A percentile compares a stretch with the other conserved stretches of the same genome.
phyloP scores from a whole-genome alignment of 164 flowering plant species.

The Protea cynaroides region DNA sequence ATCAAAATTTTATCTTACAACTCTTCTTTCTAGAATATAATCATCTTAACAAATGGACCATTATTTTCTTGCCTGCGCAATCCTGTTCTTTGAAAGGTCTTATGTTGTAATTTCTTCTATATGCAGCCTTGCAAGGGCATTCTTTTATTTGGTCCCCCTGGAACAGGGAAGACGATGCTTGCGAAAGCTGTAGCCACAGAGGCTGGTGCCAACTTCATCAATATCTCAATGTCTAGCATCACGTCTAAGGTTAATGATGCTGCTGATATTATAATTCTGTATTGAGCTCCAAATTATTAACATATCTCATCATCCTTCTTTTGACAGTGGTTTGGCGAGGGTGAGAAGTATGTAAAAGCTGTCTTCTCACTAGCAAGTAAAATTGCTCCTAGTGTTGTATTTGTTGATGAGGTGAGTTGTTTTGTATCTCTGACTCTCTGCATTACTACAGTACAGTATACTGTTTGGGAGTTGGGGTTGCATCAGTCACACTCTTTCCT shows the following conservation, averaged over 20 bases:
- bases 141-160: constrained; percentile 93
- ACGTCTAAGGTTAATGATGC: constrained; percentile 65
- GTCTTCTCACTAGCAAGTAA: constrained; percentile 94
- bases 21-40: too few relatives aligned
- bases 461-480: not conserved
- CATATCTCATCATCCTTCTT: not conserved
- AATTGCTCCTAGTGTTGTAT: constrained; percentile 88
- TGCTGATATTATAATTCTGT: not conserved
- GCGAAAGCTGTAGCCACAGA: constrained; percentile 98
- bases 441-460: too few relatives aligned
- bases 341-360: constrained; percentile 94
- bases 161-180: constrained; percentile 97
- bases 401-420: constrained; percentile 85
- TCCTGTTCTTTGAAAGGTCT: too few relatives aligned
- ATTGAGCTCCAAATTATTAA: not conserved
- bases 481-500: not conserved
- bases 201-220: constrained; percentile 97
- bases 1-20: too few relatives aligned
- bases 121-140: constrained; percentile 96
- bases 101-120: constrained; percentile 1
- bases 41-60: too few relatives aligned
- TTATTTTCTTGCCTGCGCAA: too few relatives aligned
- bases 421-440: not conserved
- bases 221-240: constrained; percentile 96
- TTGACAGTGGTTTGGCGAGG: constrained; percentile 95